Percentiles rank a stretch among this genome's conserved stretches.
These are phyloP conservation scores for Entonaema liquescens DNA, from an alignment of 495 filamentous ascomycete genomes.

Conservation along the genomic window DNA sequence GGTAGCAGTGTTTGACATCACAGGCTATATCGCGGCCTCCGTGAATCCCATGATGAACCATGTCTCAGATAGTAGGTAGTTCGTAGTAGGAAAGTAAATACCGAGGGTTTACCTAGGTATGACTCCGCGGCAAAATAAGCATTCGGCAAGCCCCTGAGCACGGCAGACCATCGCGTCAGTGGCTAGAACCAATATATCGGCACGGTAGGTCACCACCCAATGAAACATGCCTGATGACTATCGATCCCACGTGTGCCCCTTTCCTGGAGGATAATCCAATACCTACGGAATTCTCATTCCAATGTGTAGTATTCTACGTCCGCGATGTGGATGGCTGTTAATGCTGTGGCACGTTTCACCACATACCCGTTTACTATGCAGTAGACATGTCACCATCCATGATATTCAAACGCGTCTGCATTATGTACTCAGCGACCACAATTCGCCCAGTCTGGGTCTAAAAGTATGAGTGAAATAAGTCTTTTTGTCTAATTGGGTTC, in stretches of 20 bases:
- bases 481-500: slow-evolving; percentile 20
- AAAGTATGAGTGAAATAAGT: slow-evolving; percentile 9
- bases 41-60: background rate
- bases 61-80: background rate
- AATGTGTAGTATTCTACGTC: background rate
- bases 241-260: background rate
- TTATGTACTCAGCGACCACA: background rate
- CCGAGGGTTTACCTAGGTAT: slow-evolving; percentile 3
- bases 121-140: slow-evolving; percentile 3
- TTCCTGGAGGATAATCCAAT: slow-evolving; percentile 5
- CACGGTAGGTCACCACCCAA: background rate
- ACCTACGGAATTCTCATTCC: background rate
- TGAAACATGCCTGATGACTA: background rate
- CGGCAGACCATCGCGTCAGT: background rate
- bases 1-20: background rate
- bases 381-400: slow-evolving; percentile 26
- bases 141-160: background rate
- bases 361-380: slow-evolving; percentile 31
- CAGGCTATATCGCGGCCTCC: background rate
- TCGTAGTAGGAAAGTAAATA: background rate
- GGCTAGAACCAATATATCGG: background rate
- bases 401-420: slow-evolving; percentile 15
- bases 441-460: background rate
- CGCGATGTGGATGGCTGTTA: slow-evolving; percentile 5
- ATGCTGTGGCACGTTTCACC: slow-evolving; percentile 33